These are phyloP conservation scores for Candida mattraensis DNA, from an alignment of 805 yeast genomes.

Conservation along the genomic window DNA sequence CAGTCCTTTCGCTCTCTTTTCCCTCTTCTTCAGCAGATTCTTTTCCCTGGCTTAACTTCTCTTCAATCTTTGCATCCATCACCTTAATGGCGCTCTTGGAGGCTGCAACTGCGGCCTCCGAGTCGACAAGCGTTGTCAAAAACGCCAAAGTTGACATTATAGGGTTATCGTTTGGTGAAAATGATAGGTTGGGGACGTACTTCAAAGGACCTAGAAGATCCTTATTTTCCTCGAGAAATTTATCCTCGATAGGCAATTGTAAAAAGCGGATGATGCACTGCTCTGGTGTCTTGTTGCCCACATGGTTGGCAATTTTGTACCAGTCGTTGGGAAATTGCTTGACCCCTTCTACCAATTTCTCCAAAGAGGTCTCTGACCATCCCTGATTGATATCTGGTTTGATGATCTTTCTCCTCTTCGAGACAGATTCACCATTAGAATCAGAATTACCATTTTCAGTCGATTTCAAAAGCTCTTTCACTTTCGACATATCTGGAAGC, in stretches of 20 bases:
- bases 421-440: slow-evolving; percentile 14
- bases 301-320: slow-evolving; percentile 68
- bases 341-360: slow-evolving; percentile 60
- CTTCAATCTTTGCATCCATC: slow-evolving; percentile 43
- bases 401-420: slow-evolving; percentile 27
- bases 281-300: slow-evolving; percentile 69
- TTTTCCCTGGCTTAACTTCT: slow-evolving; percentile 38
- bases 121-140: slow-evolving; percentile 80
- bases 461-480: slow-evolving; percentile 25
- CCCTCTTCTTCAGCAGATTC: slow-evolving; percentile 14
- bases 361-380: slow-evolving; percentile 71
- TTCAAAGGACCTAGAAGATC: slow-evolving; percentile 69
- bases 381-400: slow-evolving; percentile 40
- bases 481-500: slow-evolving; percentile 32
- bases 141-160: slow-evolving; percentile 91
- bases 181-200: slow-evolving; percentile 82
- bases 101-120: slow-evolving; percentile 82
- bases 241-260: slow-evolving; percentile 79
- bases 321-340: slow-evolving; percentile 70
- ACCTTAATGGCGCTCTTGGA: slow-evolving; percentile 59
- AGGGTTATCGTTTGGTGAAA: slow-evolving; percentile 86
- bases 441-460: slow-evolving; percentile 9
- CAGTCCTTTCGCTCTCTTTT: slow-evolving; percentile 17
- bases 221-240: slow-evolving; percentile 49
- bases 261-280: slow-evolving; percentile 80